Conservation (phyloP, 495 filamentous ascomycete genomes). For the Lophium mytilinum region DNA sequence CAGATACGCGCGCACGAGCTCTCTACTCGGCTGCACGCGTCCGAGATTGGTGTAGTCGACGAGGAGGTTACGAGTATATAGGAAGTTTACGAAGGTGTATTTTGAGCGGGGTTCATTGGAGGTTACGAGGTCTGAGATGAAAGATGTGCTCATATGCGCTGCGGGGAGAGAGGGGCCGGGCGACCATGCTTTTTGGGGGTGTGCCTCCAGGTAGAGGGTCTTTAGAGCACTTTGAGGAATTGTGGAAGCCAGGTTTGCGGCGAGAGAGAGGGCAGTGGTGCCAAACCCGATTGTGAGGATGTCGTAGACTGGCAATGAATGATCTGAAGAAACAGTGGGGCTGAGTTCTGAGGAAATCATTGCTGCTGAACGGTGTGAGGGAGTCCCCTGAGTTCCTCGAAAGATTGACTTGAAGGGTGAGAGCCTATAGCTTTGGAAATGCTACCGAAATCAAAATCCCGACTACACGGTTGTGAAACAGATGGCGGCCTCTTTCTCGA, state of each 20-base stretch:
- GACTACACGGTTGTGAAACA: no score
- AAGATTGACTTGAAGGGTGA: no score
- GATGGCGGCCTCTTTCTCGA: no score
- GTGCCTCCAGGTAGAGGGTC: constrained; percentile 14
- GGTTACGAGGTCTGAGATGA: constrained; percentile 19
- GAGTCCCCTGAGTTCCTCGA: no score
- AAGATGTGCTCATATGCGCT: constrained; percentile 12
- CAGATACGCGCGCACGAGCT: constrained; percentile 15
- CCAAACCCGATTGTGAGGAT: constrained; percentile 20
- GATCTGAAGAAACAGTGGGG: not conserved
- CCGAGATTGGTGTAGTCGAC: constrained; percentile 21
- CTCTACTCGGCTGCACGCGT: constrained; percentile 8
- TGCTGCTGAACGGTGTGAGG: no score
- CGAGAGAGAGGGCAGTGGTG: constrained; percentile 18
- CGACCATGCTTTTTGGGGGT: constrained; percentile 14
- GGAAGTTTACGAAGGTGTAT: constrained; percentile 19
- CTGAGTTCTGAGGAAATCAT: no score
- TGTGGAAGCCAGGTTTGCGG: constrained; percentile 12
- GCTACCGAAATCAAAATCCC: no score
- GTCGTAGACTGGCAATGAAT: constrained; percentile 2
- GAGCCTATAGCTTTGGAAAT: no score
- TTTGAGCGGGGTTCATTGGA: constrained; percentile 13
- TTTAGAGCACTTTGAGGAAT: not conserved
- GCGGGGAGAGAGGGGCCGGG: constrained; percentile 1
- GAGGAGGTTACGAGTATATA: constrained; percentile 5